Conservation (phyloP, 306 rosid genomes). For the Citrullus amarus region DNA sequence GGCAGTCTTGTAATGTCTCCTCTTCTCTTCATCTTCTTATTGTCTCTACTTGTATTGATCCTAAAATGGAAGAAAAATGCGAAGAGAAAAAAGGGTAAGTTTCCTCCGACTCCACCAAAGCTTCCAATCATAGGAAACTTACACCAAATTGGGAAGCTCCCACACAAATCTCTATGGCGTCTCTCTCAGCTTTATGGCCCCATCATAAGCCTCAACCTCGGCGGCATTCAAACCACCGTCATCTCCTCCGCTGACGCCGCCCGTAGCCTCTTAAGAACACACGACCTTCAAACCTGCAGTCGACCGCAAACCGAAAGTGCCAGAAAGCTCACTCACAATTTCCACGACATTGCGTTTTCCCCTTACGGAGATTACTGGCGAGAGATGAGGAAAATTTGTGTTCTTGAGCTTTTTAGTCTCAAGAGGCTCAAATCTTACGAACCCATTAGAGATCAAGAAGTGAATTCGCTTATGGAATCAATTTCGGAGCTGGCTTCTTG, state of each 20-base stretch:
- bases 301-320: slow-evolving; percentile 19
- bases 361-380: slow-evolving; percentile 39
- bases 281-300: slow-evolving; percentile 27
- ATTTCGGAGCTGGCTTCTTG: not conserved
- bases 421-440: slow-evolving; percentile 14
- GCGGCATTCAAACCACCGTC: not conserved
- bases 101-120: slow-evolving; percentile 28
- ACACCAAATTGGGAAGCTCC: slow-evolving; percentile 20
- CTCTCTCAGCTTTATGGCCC: slow-evolving; percentile 22
- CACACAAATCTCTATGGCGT: slow-evolving; percentile 13
- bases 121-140: slow-evolving; percentile 32
- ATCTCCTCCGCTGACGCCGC: slow-evolving; percentile 26
- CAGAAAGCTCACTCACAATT: slow-evolving; percentile 26
- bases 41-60: not conserved
- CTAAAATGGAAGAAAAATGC: not conserved
- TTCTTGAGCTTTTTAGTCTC: slow-evolving; percentile 23
- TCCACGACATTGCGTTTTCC: slow-evolving; percentile 25
- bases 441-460: slow-evolving; percentile 13
- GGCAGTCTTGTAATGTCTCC: too few relatives aligned
- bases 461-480: not conserved
- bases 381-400: slow-evolving; percentile 29
- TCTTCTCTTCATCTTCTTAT: slow-evolving; percentile 1
- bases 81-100: not conserved
- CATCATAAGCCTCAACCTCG: slow-evolving; percentile 15
- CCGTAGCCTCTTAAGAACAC: not conserved